These are phyloP conservation scores for Biscogniauxia sp. DNA, from an alignment of 2,329 filamentous ascomycete species.

Conservation along the genomic window DNA sequence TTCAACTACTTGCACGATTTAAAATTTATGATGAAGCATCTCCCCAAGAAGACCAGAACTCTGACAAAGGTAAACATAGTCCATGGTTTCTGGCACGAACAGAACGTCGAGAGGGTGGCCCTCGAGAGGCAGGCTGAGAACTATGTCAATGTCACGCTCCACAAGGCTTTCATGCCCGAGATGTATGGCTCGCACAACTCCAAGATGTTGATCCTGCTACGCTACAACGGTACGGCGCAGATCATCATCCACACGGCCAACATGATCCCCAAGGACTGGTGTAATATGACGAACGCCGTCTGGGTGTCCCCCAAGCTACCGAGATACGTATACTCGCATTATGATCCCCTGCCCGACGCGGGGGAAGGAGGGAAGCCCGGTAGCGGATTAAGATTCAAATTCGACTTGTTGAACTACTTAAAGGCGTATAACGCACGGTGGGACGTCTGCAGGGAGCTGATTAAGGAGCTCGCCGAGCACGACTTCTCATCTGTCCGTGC, in stretches of 20 bases:
- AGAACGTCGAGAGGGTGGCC: constrained; percentile 56
- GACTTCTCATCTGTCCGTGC: constrained; percentile 71
- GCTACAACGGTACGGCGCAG: constrained; percentile 73
- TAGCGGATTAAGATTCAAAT: constrained; percentile 69
- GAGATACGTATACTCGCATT: constrained; percentile 28
- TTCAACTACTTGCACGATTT: constrained; percentile 68
- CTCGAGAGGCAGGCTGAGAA: constrained; percentile 61
- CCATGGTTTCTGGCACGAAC: constrained; percentile 65
- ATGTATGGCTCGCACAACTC: constrained; percentile 82
- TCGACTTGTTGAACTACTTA: constrained; percentile 72
- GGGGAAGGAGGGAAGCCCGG: constrained; percentile 42
- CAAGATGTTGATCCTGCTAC: constrained; percentile 83
- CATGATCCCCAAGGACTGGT: constrained; percentile 86
- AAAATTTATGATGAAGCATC: constrained; percentile 52
- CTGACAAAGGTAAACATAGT: constrained; percentile 54
- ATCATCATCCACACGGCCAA: constrained; percentile 87
- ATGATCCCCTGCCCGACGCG: constrained; percentile 4
- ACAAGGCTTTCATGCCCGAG: constrained; percentile 76
- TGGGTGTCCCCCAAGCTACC: constrained; percentile 76
- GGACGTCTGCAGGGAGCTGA: constrained; percentile 52
- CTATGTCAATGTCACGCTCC: constrained; percentile 67
- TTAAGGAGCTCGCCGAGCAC: constrained; percentile 55
- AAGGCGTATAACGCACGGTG: constrained; percentile 62
- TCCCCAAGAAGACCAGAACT: constrained; percentile 50
- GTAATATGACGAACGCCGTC: constrained; percentile 79